phyloP scores from a whole-genome alignment of 768 basidiomycete species.

The Termitomyces sp. region DNA sequence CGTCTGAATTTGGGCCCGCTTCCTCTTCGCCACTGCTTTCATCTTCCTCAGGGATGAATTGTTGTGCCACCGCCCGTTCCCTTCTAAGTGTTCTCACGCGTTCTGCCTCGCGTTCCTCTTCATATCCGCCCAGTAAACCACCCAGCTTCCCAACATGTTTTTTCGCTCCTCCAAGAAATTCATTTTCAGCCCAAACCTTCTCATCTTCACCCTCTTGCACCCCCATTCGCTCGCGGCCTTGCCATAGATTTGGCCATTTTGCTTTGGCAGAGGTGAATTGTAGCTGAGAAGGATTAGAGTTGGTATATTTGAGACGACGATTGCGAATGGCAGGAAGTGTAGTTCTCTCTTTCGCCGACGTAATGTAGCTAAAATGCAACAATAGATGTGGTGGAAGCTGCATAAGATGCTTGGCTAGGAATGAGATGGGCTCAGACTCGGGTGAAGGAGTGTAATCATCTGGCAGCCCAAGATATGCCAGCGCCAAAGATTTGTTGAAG shows the following conservation, averaged over 20 bases:
- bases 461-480: slow-evolving; percentile 56
- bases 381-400: slow-evolving; percentile 69
- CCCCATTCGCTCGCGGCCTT: slow-evolving; percentile 47
- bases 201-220: slow-evolving; percentile 61
- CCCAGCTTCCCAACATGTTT: slow-evolving; percentile 72
- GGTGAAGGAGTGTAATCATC: slow-evolving; percentile 61
- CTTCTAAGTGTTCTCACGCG: slow-evolving; percentile 46
- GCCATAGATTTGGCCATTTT: slow-evolving; percentile 69
- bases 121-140: slow-evolving; percentile 62
- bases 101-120: slow-evolving; percentile 75
- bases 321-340: slow-evolving; percentile 65
- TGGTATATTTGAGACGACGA: slow-evolving; percentile 61
- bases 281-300: slow-evolving; percentile 53
- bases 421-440: slow-evolving; percentile 50
- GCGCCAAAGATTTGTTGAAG: slow-evolving; percentile 32
- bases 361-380: slow-evolving; percentile 38
- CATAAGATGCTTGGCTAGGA: slow-evolving; percentile 55
- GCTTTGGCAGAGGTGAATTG: slow-evolving; percentile 47
- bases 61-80: slow-evolving; percentile 34
- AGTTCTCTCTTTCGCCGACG: slow-evolving; percentile 65
- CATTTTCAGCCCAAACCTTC: slow-evolving; percentile 58
- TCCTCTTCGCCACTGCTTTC: slow-evolving; percentile 51
- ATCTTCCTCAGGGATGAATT: slow-evolving; percentile 68
- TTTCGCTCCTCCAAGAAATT: slow-evolving; percentile 54
- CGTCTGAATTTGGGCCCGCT: slow-evolving; percentile 20